Percentiles rank a stretch among this genome's conserved stretches.
phyloP scores from a whole-genome alignment of 208 protist species.

The Naegleria fowleri region DNA sequence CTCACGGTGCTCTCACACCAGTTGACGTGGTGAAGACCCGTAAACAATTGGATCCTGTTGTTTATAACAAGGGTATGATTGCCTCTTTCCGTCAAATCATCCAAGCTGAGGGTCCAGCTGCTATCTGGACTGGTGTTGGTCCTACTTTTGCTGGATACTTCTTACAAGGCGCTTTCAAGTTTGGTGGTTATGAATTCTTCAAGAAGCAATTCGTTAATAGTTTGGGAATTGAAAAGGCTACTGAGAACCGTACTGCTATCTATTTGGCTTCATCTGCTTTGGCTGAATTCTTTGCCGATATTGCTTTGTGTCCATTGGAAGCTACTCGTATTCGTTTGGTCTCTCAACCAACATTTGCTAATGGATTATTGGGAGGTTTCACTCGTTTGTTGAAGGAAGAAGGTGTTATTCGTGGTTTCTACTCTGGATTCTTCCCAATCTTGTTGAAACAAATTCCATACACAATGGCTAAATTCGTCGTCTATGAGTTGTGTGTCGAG shows the following conservation, averaged over 20 bases:
- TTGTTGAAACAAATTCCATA: slow-evolving; percentile 72
- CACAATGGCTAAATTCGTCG: slow-evolving; percentile 75
- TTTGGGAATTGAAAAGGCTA: slow-evolving; percentile 66
- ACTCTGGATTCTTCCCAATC: slow-evolving; percentile 31
- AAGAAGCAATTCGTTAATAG: slow-evolving; percentile 68
- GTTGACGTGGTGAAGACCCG: slow-evolving; percentile 93
- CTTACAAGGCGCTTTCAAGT: slow-evolving; percentile 82
- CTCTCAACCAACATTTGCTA: slow-evolving; percentile 54
- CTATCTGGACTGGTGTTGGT: slow-evolving; percentile 75
- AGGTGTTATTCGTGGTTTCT: slow-evolving; percentile 33
- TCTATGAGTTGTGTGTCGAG: slow-evolving; percentile 57
- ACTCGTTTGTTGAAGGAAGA: slow-evolving; percentile 15
- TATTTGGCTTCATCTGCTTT: slow-evolving; percentile 80
- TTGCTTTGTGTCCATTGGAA: slow-evolving; percentile 88
- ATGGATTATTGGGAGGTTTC: slow-evolving; percentile 30
- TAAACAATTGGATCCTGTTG: slow-evolving; percentile 80
- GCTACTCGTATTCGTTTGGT: slow-evolving; percentile 84
- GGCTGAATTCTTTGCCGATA: slow-evolving; percentile 93
- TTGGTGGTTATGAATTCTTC: slow-evolving; percentile 87
- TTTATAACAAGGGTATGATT: slow-evolving; percentile 69
- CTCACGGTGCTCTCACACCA: slow-evolving; percentile 83
- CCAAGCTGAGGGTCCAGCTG: slow-evolving; percentile 61
- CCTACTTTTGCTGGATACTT: slow-evolving; percentile 84
- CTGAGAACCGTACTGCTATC: slow-evolving; percentile 61
- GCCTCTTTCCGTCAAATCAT: slow-evolving; percentile 60